phyloP scores from a whole-genome alignment of 768 basidiomycete genomes.

The Mycena chlorophos region DNA sequence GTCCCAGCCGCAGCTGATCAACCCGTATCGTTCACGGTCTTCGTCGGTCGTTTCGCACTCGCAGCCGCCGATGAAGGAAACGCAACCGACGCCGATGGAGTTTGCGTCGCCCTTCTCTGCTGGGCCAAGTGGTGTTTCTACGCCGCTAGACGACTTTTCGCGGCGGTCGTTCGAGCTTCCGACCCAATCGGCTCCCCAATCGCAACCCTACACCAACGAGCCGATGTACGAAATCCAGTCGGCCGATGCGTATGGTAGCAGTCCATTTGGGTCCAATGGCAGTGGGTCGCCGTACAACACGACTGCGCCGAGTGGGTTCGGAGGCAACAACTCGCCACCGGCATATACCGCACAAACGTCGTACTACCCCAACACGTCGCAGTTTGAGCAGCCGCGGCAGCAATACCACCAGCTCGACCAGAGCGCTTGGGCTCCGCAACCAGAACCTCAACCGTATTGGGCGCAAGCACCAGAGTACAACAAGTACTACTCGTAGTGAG shows the following conservation, averaged over 20 bases:
- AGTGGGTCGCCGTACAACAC: slow-evolving; percentile 33
- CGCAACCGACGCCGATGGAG: slow-evolving; percentile 9
- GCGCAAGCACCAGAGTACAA: slow-evolving; percentile 1
- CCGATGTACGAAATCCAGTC: slow-evolving; percentile 17
- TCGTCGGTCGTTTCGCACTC: slow-evolving; percentile 25
- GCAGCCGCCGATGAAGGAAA: slow-evolving; percentile 8
- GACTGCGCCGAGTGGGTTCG: slow-evolving; percentile 19
- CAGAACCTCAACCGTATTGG: background rate
- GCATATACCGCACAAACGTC: slow-evolving; percentile 6
- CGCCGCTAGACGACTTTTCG: slow-evolving; percentile 23
- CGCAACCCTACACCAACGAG: slow-evolving; percentile 18
- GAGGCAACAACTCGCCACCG: slow-evolving; percentile 29
- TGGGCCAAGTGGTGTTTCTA: slow-evolving; percentile 8
- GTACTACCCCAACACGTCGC: background rate
- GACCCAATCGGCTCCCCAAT: slow-evolving; percentile 27
- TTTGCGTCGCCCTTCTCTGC: slow-evolving; percentile 19
- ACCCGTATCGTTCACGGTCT: slow-evolving; percentile 29
- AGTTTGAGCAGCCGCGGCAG: slow-evolving; percentile 14
- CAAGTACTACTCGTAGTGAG: slow-evolving; percentile 15
- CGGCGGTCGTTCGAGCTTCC: slow-evolving; percentile 15
- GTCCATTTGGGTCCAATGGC: slow-evolving; percentile 30
- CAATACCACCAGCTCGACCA: slow-evolving; percentile 24
- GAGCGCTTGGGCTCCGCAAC: background rate
- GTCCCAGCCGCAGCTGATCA: slow-evolving; percentile 10
- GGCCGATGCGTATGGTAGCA: slow-evolving; percentile 8